Percentiles rank a stretch among this genome's conserved stretches.
Conservation (phyloP, 148 eudicot species). For the Diospyros kaki region DNA sequence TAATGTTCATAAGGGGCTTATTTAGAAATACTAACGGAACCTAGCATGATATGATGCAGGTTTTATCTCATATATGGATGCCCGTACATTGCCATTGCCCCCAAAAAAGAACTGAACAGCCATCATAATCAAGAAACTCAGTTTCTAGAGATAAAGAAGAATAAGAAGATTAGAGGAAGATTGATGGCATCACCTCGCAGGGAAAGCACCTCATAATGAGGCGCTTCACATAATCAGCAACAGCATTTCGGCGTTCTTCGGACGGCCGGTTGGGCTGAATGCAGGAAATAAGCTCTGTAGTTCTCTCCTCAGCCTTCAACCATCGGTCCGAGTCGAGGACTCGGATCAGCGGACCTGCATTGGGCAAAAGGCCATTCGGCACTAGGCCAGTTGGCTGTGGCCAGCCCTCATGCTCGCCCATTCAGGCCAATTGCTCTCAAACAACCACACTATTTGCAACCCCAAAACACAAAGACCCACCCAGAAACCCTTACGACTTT, state of each 20-base stretch:
- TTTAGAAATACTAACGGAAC: too few relatives aligned
- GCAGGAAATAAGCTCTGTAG: conserved; percentile 66
- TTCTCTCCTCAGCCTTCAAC: conserved; percentile 71
- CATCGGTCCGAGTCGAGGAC: conserved; percentile 56
- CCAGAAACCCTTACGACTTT: background rate
- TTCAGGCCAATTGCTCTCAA: conserved; percentile 2
- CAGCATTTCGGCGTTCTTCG: conserved; percentile 65
- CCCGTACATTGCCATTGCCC: too few relatives aligned
- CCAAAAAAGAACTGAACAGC: too few relatives aligned
- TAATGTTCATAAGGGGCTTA: too few relatives aligned
- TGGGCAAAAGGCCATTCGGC: conserved; percentile 64
- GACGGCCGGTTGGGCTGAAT: conserved; percentile 75
- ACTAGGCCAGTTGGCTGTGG: conserved; percentile 35
- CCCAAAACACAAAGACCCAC: conserved; percentile 3
- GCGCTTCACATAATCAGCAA: conserved; percentile 69
- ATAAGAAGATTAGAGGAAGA: background rate
- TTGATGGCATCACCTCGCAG: conserved; percentile 48
- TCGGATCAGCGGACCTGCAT: conserved; percentile 37
- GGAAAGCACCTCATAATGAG: conserved; percentile 71
- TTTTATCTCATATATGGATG: too few relatives aligned
- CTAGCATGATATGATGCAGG: too few relatives aligned
- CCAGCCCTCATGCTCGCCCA: conserved; percentile 44
- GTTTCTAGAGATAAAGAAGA: background rate
- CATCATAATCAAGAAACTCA: too few relatives aligned
- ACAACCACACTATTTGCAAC: conserved; percentile 6